phyloP scores from a whole-genome alignment of 2,329 filamentous ascomycete genomes.

The Pseudocercospora crystallina region DNA sequence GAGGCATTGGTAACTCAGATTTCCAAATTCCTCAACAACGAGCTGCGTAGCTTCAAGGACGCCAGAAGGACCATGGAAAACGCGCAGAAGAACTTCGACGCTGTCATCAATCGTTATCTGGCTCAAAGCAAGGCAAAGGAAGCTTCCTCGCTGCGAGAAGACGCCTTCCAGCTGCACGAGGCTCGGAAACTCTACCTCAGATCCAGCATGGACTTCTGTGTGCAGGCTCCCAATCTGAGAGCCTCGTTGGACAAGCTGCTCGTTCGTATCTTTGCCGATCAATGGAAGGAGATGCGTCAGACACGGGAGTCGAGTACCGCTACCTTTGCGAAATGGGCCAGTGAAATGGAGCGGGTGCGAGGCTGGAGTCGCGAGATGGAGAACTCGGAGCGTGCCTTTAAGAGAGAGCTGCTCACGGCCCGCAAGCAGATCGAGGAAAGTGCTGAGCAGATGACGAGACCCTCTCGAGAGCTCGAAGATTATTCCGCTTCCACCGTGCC shows the following conservation, averaged over 20 bases:
- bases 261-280: slow-evolving; percentile 78
- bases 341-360: slow-evolving; percentile 86
- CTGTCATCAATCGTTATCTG: slow-evolving; percentile 76
- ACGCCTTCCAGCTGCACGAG: slow-evolving; percentile 94
- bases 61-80: slow-evolving; percentile 72
- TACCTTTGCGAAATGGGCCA: slow-evolving; percentile 64
- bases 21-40: slow-evolving; percentile 71
- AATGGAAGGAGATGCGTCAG: slow-evolving; percentile 82
- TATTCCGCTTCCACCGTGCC: slow-evolving; percentile 89
- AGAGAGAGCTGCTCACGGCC: slow-evolving; percentile 74
- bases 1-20: slow-evolving; percentile 77
- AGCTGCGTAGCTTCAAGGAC: slow-evolving; percentile 85
- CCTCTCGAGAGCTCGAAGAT: slow-evolving; percentile 88
- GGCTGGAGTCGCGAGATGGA: slow-evolving; percentile 97
- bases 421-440: slow-evolving; percentile 79
- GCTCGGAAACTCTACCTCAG: slow-evolving; percentile 86
- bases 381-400: slow-evolving; percentile 78
- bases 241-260: slow-evolving; percentile 81
- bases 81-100: slow-evolving; percentile 81
- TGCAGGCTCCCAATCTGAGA: slow-evolving; percentile 81
- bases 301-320: slow-evolving; percentile 64
- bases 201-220: slow-evolving; percentile 89
- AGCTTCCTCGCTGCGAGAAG: slow-evolving; percentile 83
- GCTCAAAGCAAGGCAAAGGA: slow-evolving; percentile 91
- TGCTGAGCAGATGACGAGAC: slow-evolving; percentile 68